Evolutionary conservation across 352 stramenopile genomes (phyloP), one percentile per base, ranked within the genome.

Genomic region (Pythium phragmiticola): DNA sequence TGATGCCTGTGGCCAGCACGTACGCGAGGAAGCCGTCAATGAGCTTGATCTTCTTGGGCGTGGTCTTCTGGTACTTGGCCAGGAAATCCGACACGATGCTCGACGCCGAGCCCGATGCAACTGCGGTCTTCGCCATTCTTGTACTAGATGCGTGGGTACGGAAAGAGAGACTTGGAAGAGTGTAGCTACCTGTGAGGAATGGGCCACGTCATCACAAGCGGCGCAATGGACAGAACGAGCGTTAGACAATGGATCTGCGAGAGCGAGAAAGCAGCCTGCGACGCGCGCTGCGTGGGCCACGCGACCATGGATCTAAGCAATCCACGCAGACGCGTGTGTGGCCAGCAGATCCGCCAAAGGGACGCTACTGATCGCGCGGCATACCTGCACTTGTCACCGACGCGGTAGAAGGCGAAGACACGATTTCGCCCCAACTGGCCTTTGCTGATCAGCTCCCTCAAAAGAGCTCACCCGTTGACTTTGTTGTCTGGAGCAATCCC

Each of bases 11-110:
- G 28, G 79, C 76, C 58, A 96, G 69, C 55, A 95, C 85, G 73
- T 96, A 97, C 58, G 80, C 86, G 19, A 97, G 84, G 69, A 96
- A 97, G 53, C 86, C 83, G 73, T 97, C 89, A 65, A 97, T 91
- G 43, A 97, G 77, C 75, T 95, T 92, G 69, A 95, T 82, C 80
- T 95, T 93, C 73, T 80, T 91, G 54, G 87, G 81, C 57, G 87
- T 93, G 28, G 79, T 87, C 79, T 95, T 89, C 68, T 81, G 74
- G 72, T 95, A 95, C 65, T 91, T 82, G 59, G 73, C 50, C 42
- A 73, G 63, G 42, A 94, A 88, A 61, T 93, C 84, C 37, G 70
- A 51, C 37, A 89, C 60, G 66, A 92, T 92, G 45, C 69, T 78
- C 39, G 63, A 41, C 12, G 63, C 26, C 17, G 47, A 51, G 28